Conservation (phyloP, 1,284 basidiomycete genomes). For the Leccinum proximum region DNA sequence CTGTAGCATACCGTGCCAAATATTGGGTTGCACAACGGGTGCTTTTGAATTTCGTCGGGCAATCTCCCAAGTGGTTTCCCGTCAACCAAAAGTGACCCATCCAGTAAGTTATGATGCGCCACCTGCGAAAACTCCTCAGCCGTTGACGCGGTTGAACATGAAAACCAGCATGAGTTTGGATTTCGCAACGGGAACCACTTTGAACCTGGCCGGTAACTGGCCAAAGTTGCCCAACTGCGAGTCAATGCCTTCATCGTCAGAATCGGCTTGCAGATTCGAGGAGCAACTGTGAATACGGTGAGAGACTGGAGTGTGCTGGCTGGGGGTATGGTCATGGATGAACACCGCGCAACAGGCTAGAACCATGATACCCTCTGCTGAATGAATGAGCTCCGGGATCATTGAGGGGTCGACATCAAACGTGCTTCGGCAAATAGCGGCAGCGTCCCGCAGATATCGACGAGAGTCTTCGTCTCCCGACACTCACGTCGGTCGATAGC, state of each 20-base stretch:
- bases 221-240: conserved; percentile 37
- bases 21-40: conserved; percentile 34
- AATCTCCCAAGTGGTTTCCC: conserved; percentile 39
- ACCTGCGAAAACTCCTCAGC: conserved; percentile 11
- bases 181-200: conserved; percentile 31
- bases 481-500: conserved; percentile 22
- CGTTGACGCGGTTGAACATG: conserved; percentile 19
- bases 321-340: conserved; percentile 31
- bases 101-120: conserved; percentile 38
- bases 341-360: conserved; percentile 35
- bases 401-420: conserved; percentile 34
- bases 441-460: conserved; percentile 32
- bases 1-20: conserved; percentile 26
- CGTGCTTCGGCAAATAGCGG: conserved; percentile 38
- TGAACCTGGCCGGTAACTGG: conserved; percentile 27
- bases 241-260: conserved; percentile 28
- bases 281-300: conserved; percentile 15
- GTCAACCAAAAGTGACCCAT: conserved; percentile 40
- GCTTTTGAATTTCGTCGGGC: conserved; percentile 30
- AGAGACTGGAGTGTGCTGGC: conserved; percentile 5
- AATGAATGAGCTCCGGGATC: conserved; percentile 21
- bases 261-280: conserved; percentile 9
- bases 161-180: conserved; percentile 39
- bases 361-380: conserved; percentile 26
- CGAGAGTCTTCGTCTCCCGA: conserved; percentile 23